Base-by-base conservation (phyloP, 805 yeast genomes). In the Teunomyces gatunensis region DNA sequence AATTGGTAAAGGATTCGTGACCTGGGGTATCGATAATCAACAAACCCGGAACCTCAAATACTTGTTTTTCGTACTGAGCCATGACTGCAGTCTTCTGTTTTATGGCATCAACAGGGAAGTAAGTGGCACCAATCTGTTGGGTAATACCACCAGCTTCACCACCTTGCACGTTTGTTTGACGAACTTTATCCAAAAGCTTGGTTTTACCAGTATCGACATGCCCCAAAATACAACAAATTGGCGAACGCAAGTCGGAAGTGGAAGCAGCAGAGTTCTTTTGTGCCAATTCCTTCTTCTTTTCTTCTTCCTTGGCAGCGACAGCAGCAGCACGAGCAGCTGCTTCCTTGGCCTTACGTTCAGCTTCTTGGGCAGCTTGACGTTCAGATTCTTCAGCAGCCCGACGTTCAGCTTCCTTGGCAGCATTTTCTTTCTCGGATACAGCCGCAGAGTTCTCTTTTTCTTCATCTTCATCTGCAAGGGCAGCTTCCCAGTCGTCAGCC, bases 111-210 rank as follows among this genome's bases (percentile, higher is more conserved):
- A 94, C 90, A 52, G 99, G 99, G 89, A 94, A 94, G 69, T 94
- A 94, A 18, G 99, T 94, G 47, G 99, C 99, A 82, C 99, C 99
- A 65, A 94, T 94, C 74, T 94, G 99, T 80, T 94, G 99, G 55
- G 99, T 94, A 68, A 94, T 94, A 77, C 99, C 99, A 77, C 99
- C 99, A 47, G 99, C 99, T 76, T 94, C 99, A 65, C 99, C 99
- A 68, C 97, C 99, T 77, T 94, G 99, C 52, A 94, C 99, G 64
- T 94, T 94, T 36, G 98, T 94, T 76, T 92, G 97, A 76, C 99
- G 92, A 58, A 94, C 85, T 72, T 94, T 94, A 67, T 94, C 99
- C 67, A 94, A 79, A 55, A 94, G 80, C 68, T 94, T 94, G 56
- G 99, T 94, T 73, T 94, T 94, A 84, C 99, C 99, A 49, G 99